A percentile compares a stretch with the other conserved stretches of the same genome.
Evolutionary conservation across 2,329 filamentous ascomycete species (phyloP).

Genomic region (Colletotrichum cordylinicola): DNA sequence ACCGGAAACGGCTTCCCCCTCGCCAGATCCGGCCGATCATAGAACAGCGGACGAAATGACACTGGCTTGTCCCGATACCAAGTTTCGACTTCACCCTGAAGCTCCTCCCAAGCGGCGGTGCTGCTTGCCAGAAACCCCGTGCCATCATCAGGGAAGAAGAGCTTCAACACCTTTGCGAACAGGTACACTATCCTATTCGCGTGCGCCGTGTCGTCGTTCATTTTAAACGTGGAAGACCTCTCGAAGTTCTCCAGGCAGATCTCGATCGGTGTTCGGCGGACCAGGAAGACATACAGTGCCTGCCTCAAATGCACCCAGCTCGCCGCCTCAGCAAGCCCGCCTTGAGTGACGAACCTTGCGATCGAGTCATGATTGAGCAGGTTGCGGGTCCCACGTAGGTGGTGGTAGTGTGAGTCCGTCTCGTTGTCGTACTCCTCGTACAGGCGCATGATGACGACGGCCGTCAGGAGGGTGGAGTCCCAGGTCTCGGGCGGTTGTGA

Average conservation of each 20-base stretch:
- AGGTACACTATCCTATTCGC: constrained; percentile 26
- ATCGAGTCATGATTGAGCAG: constrained; percentile 39
- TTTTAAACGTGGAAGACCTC: constrained; percentile 18
- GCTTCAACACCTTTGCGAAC: constrained; percentile 28
- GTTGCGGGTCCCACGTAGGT: constrained; percentile 41
- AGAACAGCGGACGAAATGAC: constrained; percentile 37
- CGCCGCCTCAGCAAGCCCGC: constrained; percentile 43
- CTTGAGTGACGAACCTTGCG: constrained; percentile 38
- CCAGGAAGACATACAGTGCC: constrained; percentile 43
- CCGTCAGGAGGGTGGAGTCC: constrained; percentile 51
- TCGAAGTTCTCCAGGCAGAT: constrained; percentile 26
- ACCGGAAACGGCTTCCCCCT: constrained; percentile 35
- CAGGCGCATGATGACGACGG: constrained; percentile 53
- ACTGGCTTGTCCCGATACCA: constrained; percentile 35
- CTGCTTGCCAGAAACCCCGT: neutral
- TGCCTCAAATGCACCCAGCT: constrained; percentile 45
- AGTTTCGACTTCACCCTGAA: constrained; percentile 25
- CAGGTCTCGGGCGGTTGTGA: constrained; percentile 45
- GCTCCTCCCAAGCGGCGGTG: neutral
- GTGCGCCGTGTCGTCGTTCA: constrained; percentile 22
- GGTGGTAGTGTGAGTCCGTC: constrained; percentile 41
- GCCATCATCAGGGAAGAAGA: constrained; percentile 15
- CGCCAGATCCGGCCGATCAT: constrained; percentile 28
- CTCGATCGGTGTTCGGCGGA: constrained; percentile 22
- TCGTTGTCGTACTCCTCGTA: constrained; percentile 47